A percentile compares a stretch with the other conserved stretches of the same genome.
These are phyloP conservation scores for Megacollybia marginata DNA, from an alignment of 768 basidiomycete species.

Conservation along the genomic window DNA sequence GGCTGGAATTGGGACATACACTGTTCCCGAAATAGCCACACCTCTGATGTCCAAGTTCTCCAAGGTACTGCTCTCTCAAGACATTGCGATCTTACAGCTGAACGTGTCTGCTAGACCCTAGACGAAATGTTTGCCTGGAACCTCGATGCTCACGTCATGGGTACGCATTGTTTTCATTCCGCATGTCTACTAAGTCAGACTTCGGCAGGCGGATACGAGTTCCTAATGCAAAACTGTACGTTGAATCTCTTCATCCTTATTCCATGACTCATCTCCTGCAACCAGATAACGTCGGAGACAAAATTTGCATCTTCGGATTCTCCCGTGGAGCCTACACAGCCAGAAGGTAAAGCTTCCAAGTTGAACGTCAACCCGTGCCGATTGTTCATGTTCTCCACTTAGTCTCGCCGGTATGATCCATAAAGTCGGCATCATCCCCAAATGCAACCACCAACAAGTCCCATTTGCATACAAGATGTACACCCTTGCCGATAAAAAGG, in stretches of 20 bases:
- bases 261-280: not conserved
- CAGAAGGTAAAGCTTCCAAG: conserved; percentile 23
- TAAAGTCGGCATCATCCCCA: conserved; percentile 36
- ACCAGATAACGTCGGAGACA: conserved; percentile 38
- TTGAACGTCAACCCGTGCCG: not conserved
- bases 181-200: not conserved
- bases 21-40: conserved; percentile 32
- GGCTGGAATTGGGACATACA: conserved; percentile 52
- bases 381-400: not conserved
- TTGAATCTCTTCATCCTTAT: not conserved
- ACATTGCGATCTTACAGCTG: not conserved
- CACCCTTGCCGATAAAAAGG: conserved; percentile 28
- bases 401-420: conserved; percentile 50
- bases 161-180: conserved; percentile 5
- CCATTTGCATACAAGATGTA: conserved; percentile 57
- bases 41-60: conserved; percentile 35
- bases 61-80: conserved; percentile 20
- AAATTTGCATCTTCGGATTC: conserved; percentile 60
- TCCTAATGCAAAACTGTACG: conserved; percentile 52
- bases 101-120: conserved; percentile 18
- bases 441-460: conserved; percentile 31
- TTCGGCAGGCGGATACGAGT: conserved; percentile 43
- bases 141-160: conserved; percentile 43
- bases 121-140: conserved; percentile 43
- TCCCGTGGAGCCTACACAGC: conserved; percentile 57